Evolutionary conservation across 257 asterid genomes (phyloP).

Genomic region (Solanum verrucosum): DNA sequence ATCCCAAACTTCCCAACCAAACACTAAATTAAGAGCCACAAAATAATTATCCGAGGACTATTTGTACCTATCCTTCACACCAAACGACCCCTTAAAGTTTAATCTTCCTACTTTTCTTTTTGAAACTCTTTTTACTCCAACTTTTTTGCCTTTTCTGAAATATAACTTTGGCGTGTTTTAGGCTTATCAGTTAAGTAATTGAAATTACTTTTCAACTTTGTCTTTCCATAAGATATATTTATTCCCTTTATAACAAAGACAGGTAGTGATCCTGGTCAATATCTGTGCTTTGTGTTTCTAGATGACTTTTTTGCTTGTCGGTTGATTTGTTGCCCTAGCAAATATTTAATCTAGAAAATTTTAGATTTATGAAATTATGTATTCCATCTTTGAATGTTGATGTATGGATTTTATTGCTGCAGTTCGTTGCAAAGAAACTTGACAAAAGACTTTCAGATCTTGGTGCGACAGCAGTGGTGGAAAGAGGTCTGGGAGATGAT

Average conservation of each 20-base stretch:
- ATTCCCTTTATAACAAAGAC: not conserved
- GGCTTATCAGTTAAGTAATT: not conserved
- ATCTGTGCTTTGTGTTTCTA: not conserved
- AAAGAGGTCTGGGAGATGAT: constrained; percentile 95
- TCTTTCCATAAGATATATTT: not conserved
- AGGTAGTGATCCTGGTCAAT: not conserved
- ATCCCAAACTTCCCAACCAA: too few relatives aligned
- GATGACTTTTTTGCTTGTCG: not conserved
- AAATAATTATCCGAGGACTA: too few relatives aligned
- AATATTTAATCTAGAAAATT: not conserved
- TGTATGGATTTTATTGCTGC: constrained; percentile 18
- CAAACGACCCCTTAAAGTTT: not conserved
- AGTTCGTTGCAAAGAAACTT: constrained; percentile 98
- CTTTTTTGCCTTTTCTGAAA: not conserved
- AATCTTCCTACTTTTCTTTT: not conserved
- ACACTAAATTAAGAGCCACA: too few relatives aligned
- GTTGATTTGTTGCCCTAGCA: not conserved
- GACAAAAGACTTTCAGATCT: constrained; percentile 80
- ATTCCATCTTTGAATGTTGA: not conserved
- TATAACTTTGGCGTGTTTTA: not conserved
- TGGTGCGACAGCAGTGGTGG: constrained; percentile 62
- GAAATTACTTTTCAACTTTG: not conserved
- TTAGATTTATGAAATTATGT: not conserved
- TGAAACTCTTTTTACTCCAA: not conserved
- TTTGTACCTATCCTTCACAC: too few relatives aligned